Evolutionary conservation across 176 grass and related monocot species (phyloP).

Genomic region (Eleusine indica): DNA sequence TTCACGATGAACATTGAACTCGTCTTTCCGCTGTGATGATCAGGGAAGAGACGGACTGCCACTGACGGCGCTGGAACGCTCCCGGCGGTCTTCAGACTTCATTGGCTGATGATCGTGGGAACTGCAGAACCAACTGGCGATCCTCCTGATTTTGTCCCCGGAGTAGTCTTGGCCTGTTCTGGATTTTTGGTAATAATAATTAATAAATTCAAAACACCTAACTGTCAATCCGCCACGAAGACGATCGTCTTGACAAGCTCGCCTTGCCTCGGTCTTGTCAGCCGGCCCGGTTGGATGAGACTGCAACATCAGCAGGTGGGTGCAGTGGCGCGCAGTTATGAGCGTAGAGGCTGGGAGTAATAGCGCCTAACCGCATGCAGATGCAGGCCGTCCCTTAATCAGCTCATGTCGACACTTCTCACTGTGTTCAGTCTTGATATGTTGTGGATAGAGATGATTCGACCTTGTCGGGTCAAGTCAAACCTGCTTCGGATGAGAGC

Average conservation of each 20-base stretch:
- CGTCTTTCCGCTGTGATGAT: too few relatives aligned
- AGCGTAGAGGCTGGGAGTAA: neutral
- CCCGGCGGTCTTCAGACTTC: too few relatives aligned
- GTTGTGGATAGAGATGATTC: neutral
- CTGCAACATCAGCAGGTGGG: neutral
- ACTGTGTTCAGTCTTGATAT: too few relatives aligned
- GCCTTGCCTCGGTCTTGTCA: neutral
- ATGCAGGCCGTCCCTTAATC: neutral
- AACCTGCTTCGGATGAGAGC: too few relatives aligned
- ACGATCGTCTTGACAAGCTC: neutral
- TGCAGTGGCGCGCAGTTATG: conserved; percentile 2
- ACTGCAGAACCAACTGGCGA: too few relatives aligned
- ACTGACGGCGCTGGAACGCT: too few relatives aligned
- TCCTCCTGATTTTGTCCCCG: too few relatives aligned
- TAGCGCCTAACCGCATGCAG: neutral
- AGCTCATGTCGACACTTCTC: neutral
- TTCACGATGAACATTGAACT: neutral
- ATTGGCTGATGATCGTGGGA: too few relatives aligned
- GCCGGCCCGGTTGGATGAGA: neutral
- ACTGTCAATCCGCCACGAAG: neutral
- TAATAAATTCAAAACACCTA: neutral
- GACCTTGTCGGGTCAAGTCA: neutral
- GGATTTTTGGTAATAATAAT: neutral
- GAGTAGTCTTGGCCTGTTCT: neutral
- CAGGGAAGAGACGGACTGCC: too few relatives aligned